phyloP scores from a whole-genome alignment of 768 basidiomycete genomes.

The Leucogyrophana mollusca region DNA sequence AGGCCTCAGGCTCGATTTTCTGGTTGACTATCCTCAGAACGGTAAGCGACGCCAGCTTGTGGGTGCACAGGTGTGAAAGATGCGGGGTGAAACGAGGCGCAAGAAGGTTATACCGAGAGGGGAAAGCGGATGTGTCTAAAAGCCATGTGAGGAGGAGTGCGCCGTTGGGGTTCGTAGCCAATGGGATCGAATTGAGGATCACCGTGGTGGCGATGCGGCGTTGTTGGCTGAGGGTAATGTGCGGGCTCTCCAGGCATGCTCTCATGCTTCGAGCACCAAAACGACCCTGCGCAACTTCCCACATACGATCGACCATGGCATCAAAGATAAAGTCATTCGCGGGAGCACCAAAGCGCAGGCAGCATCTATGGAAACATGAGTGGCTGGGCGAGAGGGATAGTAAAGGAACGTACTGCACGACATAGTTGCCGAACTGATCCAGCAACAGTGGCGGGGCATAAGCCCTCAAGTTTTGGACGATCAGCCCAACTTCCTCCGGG shows the following conservation, averaged over 20 bases:
- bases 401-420: slow-evolving; percentile 70
- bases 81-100: slow-evolving; percentile 97
- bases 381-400: background rate
- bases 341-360: slow-evolving; percentile 87
- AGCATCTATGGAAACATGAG: slow-evolving; percentile 54
- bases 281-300: slow-evolving; percentile 97
- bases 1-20: slow-evolving; percentile 88
- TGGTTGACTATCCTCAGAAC: slow-evolving; percentile 97
- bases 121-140: slow-evolving; percentile 91
- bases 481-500: slow-evolving; percentile 81
- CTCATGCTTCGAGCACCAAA: slow-evolving; percentile 98
- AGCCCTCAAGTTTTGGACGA: slow-evolving; percentile 84
- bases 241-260: slow-evolving; percentile 90
- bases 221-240: slow-evolving; percentile 85
- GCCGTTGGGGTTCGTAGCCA: slow-evolving; percentile 97
- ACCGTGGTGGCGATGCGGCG: slow-evolving; percentile 93
- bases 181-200: slow-evolving; percentile 94
- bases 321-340: slow-evolving; percentile 96
- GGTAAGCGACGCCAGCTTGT: slow-evolving; percentile 94
- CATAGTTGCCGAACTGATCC: slow-evolving; percentile 93
- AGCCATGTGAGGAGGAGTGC: slow-evolving; percentile 96
- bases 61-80: slow-evolving; percentile 94
- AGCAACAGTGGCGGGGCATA: slow-evolving; percentile 93
- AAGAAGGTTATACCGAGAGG: slow-evolving; percentile 90
- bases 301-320: slow-evolving; percentile 95